A percentile compares a stretch with the other conserved stretches of the same genome.
Conservation (phyloP, 140 eudicot genomes). For the Flaveria floridana region DNA sequence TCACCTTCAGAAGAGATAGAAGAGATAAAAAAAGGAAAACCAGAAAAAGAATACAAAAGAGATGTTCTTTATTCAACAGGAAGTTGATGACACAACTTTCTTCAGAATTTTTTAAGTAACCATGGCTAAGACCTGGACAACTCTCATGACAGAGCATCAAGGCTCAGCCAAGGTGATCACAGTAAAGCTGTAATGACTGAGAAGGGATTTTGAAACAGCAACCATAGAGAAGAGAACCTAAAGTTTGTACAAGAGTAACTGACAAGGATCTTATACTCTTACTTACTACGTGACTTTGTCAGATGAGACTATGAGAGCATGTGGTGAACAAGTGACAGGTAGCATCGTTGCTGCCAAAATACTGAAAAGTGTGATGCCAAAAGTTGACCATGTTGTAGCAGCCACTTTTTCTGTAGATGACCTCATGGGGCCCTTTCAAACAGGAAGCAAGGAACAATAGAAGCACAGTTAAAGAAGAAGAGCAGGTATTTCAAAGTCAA, state of each 20-base stretch:
- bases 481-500: slow-evolving; percentile 1
- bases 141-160: not conserved
- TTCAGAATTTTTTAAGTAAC: not conserved
- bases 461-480: not conserved
- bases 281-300: not conserved
- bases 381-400: slow-evolving; percentile 5
- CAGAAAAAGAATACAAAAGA: not conserved
- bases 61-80: not conserved
- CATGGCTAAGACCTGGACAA: not conserved
- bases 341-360: not conserved
- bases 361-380: not conserved
- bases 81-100: not conserved
- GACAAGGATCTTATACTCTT: not conserved
- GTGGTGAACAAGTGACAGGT: not conserved
- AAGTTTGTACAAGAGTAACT: not conserved
- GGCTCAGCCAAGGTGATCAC: not conserved
- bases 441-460: slow-evolving; percentile 1
- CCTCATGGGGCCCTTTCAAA: slow-evolving; percentile 4
- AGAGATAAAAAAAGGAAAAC: not conserved
- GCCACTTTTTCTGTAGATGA: not conserved
- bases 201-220: not conserved
- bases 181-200: not conserved
- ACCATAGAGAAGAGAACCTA: not conserved
- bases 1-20: not conserved
- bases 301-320: not conserved